A percentile compares a stretch with the other conserved stretches of the same genome.
Conservation (phyloP, 208 protist species). For the Plasmodiophora brassicae region DNA sequence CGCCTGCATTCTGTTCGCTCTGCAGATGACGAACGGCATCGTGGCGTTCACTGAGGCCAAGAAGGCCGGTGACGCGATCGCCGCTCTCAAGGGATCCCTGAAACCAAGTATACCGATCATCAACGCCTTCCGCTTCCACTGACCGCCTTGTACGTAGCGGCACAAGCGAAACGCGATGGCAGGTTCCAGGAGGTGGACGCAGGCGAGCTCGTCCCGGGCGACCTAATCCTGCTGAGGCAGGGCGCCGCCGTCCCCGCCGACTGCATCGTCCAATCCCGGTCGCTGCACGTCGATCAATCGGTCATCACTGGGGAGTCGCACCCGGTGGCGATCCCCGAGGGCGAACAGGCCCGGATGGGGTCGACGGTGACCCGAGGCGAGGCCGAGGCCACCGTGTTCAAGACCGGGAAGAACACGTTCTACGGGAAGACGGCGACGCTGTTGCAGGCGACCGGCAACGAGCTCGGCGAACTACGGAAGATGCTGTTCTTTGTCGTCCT, state of each 20-base stretch:
- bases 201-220: slow-evolving; percentile 78
- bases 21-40: slow-evolving; percentile 64
- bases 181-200: slow-evolving; percentile 71
- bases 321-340: slow-evolving; percentile 76
- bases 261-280: slow-evolving; percentile 62
- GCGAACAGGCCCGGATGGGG: slow-evolving; percentile 81
- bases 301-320: slow-evolving; percentile 88
- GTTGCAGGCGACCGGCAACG: slow-evolving; percentile 58
- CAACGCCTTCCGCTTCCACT: neutral
- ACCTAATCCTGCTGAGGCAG: slow-evolving; percentile 76
- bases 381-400: slow-evolving; percentile 58
- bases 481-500: slow-evolving; percentile 57
- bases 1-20: slow-evolving; percentile 57
- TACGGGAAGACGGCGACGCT: slow-evolving; percentile 82
- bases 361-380: slow-evolving; percentile 66
- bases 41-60: slow-evolving; percentile 82
- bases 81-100: slow-evolving; percentile 77
- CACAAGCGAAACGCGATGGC: slow-evolving; percentile 73
- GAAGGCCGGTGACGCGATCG: slow-evolving; percentile 81
- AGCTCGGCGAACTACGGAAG: slow-evolving; percentile 52
- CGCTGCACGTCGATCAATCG: slow-evolving; percentile 84
- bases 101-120: slow-evolving; percentile 23
- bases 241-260: slow-evolving; percentile 85
- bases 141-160: slow-evolving; percentile 34
- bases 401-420: slow-evolving; percentile 81